These are phyloP conservation scores for Aspergillus heteromorphus DNA, from an alignment of 495 filamentous ascomycete species.

Conservation along the genomic window DNA sequence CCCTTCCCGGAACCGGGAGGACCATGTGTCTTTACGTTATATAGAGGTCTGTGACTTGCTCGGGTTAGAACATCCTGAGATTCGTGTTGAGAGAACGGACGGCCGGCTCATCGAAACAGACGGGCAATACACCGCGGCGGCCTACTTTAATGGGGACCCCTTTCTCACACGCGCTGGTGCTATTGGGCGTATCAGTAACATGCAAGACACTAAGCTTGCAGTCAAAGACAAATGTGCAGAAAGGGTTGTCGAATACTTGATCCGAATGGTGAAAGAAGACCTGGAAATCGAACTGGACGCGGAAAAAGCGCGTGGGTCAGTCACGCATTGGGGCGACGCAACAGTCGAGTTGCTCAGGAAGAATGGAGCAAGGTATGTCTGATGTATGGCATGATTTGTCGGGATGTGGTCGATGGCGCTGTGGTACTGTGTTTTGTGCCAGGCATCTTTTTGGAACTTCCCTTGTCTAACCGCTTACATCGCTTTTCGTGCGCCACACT, in stretches of 20 bases:
- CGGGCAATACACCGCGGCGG: conserved; percentile 15
- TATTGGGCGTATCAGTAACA: conserved; percentile 12
- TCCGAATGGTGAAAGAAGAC: conserved; percentile 28
- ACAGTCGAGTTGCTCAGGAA: not conserved
- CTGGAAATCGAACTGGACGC: conserved; percentile 2
- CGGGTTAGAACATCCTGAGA: conserved; percentile 15
- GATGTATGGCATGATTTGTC: no score
- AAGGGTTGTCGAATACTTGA: conserved; percentile 22
- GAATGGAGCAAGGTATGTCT: not conserved
- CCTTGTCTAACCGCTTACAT: no score
- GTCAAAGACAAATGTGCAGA: conserved; percentile 22
- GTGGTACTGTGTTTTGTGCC: not conserved
- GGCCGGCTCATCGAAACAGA: conserved; percentile 8
- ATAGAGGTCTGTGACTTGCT: conserved; percentile 25
- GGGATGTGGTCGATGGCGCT: not conserved
- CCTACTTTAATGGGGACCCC: conserved; percentile 24
- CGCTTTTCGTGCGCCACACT: no score
- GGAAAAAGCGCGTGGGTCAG: not conserved
- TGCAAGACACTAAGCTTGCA: not conserved
- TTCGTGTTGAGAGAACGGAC: conserved; percentile 11
- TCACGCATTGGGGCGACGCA: not conserved
- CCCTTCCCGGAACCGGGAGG: not conserved
- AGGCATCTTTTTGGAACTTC: not conserved
- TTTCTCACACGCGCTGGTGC: conserved; percentile 31
- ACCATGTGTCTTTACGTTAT: not conserved